These are phyloP conservation scores for Calonectria pteridis DNA, from an alignment of 2,329 filamentous ascomycete species.

Conservation along the genomic window DNA sequence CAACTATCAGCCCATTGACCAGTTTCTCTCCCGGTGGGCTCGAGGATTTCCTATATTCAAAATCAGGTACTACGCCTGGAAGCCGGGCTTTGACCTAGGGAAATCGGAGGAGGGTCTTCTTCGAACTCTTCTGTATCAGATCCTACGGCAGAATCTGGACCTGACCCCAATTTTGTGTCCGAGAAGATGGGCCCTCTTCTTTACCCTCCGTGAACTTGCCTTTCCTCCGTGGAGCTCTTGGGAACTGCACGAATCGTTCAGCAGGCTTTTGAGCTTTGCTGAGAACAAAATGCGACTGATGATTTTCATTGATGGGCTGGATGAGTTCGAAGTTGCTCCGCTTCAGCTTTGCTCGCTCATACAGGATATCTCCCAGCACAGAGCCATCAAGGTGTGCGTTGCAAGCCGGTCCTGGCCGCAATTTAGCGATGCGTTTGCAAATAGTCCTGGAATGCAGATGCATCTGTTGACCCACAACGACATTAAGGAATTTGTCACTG, in stretches of 20 bases:
- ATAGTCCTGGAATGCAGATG: slow-evolving; percentile 5
- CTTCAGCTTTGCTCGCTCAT: not conserved
- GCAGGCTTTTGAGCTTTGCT: not conserved
- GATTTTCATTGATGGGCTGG: slow-evolving; percentile 20
- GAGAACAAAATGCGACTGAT: not conserved
- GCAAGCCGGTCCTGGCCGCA: slow-evolving; percentile 18
- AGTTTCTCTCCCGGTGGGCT: not conserved
- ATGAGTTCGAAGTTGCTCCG: slow-evolving; percentile 13
- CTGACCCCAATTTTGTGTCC: not conserved
- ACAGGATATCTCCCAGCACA: not conserved
- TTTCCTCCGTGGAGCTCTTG: slow-evolving; percentile 9
- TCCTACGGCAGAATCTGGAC: not conserved
- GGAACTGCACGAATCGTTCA: slow-evolving; percentile 15
- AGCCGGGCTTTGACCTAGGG: not conserved
- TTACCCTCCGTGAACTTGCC: not conserved
- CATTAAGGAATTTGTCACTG: not conserved
- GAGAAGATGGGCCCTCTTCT: not conserved
- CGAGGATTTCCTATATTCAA: not conserved
- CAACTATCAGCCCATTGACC: not conserved
- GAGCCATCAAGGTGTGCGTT: slow-evolving; percentile 10
- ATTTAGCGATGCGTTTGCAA: slow-evolving; percentile 19
- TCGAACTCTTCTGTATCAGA: slow-evolving; percentile 10
- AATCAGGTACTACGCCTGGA: slow-evolving; percentile 20
- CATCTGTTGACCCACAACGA: slow-evolving; percentile 8
- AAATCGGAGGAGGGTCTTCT: not conserved